Base-by-base conservation (phyloP, 768 basidiomycete genomes). In the Pisolithus orientalis region DNA sequence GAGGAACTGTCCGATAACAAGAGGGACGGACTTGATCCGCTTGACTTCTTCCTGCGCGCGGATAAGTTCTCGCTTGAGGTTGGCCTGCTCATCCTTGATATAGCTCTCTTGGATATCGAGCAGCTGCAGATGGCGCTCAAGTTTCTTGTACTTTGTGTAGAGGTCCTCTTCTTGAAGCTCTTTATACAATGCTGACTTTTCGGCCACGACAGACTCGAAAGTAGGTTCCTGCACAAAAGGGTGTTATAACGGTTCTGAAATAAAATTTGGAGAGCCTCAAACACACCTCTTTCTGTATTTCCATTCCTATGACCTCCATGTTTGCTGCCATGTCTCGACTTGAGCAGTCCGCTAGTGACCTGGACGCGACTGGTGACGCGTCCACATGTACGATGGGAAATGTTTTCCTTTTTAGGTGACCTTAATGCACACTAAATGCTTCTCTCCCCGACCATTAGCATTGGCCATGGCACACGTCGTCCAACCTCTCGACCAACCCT, bases 21-120 rank as follows among this genome's bases (percentile, higher is more conserved):
- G 84, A 0, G 96, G 96, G 6, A 99, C 96, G 49, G 91, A 91
- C 72, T 98, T 94, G 67, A 99, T 99, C 53, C 96, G 90, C 72
- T 97, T 96, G 65, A 99, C 96, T 73, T 99, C 96, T 69, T 99
- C 96, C 66, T 99, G 96, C 0, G 96, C 96, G 52, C 96, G 91
- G 59, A 98, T 89, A 55, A 99, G 86, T 71, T 99, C 96, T 47
- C 95, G 85, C 70, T 98, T 95, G 51, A 99, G 83, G 64, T 97
- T 97, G 14, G 90, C 90, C 63, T 96, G 94, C 69, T 99, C 96
- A 61, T 99, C 95, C 67, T 98, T 95, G 71, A 99, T 96, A 68
- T 98, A 99, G 72, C 88, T 89, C 71, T 97, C 90, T 63, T 88
- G 87, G 27, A 93, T 91, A 49, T 91, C 88, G 37, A 98, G 83